Conservation (phyloP, 2,329 filamentous ascomycete genomes). For the Albifimbria verrucaria region DNA sequence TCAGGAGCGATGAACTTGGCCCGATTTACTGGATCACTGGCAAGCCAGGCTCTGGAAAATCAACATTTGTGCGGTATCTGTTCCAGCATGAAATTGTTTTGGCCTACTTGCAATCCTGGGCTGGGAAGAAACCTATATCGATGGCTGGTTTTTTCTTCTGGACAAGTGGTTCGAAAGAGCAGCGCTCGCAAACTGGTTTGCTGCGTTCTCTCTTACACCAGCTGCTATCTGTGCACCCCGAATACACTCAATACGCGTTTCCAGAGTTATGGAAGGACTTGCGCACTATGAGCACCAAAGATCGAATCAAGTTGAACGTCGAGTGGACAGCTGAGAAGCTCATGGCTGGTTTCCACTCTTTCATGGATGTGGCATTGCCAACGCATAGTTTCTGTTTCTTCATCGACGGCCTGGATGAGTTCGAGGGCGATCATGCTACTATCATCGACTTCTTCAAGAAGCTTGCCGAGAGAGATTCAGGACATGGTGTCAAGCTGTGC, state of each 20-base stretch:
- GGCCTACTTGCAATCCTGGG: slow-evolving; percentile 21
- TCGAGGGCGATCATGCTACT: slow-evolving; percentile 23
- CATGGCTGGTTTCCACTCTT: slow-evolving; percentile 16
- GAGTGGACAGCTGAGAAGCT: slow-evolving; percentile 29
- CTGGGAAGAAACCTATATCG: slow-evolving; percentile 17
- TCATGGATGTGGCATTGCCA: slow-evolving; percentile 16
- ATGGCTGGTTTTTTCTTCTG: slow-evolving; percentile 43
- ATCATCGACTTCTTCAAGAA: slow-evolving; percentile 25
- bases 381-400: slow-evolving; percentile 23
- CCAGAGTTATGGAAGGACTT: slow-evolving; percentile 25
- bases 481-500: slow-evolving; percentile 24
- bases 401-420: slow-evolving; percentile 31
- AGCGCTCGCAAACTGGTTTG: slow-evolving; percentile 33
- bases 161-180: slow-evolving; percentile 35
- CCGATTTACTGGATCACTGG: slow-evolving; percentile 35
- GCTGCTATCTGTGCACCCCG: slow-evolving; percentile 20
- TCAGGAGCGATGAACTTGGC: slow-evolving; percentile 14
- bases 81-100: slow-evolving; percentile 16
- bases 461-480: slow-evolving; percentile 11
- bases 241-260: slow-evolving; percentile 20
- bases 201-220: slow-evolving; percentile 34
- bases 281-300: slow-evolving; percentile 23
- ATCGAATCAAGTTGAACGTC: slow-evolving; percentile 22
- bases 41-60: slow-evolving; percentile 44
- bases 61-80: slow-evolving; percentile 39